Conservation (phyloP, 495 filamentous ascomycete species). For the Penicillium pulvis region DNA sequence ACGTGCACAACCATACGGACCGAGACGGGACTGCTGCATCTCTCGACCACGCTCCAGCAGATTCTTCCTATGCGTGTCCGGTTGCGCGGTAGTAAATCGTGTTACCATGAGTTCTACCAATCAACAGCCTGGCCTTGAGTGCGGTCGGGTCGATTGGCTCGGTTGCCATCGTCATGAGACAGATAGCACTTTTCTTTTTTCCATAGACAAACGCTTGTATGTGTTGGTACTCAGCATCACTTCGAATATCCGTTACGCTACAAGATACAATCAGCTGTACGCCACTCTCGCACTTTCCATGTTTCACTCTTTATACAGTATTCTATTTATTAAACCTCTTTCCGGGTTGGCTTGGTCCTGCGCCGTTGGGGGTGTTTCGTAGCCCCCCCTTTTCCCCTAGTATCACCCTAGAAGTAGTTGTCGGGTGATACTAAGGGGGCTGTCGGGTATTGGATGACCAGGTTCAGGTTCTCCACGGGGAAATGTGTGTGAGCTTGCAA, state of each 20-base stretch:
- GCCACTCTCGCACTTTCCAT: background rate
- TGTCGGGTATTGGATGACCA: constrained; percentile 25
- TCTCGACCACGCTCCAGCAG: constrained; percentile 18
- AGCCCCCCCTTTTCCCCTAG: constrained; percentile 13
- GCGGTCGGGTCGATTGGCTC: constrained; percentile 19
- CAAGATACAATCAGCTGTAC: background rate
- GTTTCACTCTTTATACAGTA: constrained; percentile 2
- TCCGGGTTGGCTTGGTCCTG: constrained; percentile 19
- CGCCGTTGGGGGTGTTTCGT: constrained; percentile 21
- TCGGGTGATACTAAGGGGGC: constrained; percentile 7
- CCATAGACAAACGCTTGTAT: background rate
- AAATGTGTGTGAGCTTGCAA: constrained; percentile 8
- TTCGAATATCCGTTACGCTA: constrained; percentile 12
- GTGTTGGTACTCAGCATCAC: background rate
- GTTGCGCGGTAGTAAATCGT: constrained; percentile 26
- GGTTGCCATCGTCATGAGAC: constrained; percentile 26
- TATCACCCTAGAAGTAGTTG: constrained; percentile 22
- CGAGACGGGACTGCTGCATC: constrained; percentile 29
- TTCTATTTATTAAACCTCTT: constrained; percentile 13
- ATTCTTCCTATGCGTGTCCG: constrained; percentile 26
- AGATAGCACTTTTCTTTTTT: constrained; percentile 9
- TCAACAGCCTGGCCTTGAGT: constrained; percentile 11
- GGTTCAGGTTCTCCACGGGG: constrained; percentile 10
- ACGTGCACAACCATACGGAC: constrained; percentile 27
- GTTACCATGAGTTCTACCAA: constrained; percentile 27